Evolutionary conservation across 768 basidiomycete species (phyloP).

Genomic region (Lactarius akahatsu): DNA sequence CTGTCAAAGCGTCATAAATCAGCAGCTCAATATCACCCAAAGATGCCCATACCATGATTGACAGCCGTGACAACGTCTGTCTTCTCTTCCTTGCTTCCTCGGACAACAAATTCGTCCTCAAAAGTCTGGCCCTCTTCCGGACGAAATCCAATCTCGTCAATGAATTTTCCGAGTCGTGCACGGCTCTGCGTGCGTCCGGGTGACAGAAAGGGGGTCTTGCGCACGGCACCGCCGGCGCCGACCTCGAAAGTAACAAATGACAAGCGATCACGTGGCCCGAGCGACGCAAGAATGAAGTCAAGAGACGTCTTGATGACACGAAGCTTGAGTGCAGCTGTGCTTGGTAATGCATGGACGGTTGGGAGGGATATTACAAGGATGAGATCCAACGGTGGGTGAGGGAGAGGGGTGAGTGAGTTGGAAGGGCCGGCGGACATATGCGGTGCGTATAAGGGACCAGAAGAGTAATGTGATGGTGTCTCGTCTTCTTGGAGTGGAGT

Average conservation of each 20-base stretch:
- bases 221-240: constrained; percentile 74
- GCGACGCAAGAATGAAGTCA: constrained; percentile 77
- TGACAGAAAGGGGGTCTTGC: constrained; percentile 92
- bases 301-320: constrained; percentile 87
- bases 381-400: constrained; percentile 87
- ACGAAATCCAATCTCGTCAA: constrained; percentile 62
- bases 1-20: constrained; percentile 1
- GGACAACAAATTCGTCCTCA: constrained; percentile 59
- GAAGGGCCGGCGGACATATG: constrained; percentile 72
- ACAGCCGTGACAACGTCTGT: constrained; percentile 98
- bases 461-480: constrained; percentile 18
- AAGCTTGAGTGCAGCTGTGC: constrained; percentile 81
- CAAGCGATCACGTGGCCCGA: constrained; percentile 77
- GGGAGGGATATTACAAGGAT: constrained; percentile 91
- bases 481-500: constrained; percentile 30
- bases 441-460: constrained; percentile 38
- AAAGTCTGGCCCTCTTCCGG: constrained; percentile 35
- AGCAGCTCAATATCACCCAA: background rate
- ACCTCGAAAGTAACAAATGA: constrained; percentile 93
- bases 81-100: constrained; percentile 84
- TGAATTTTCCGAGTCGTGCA: constrained; percentile 68
- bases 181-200: constrained; percentile 68
- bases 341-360: constrained; percentile 63
- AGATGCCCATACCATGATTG: constrained; percentile 69
- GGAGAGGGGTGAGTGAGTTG: constrained; percentile 76